Base-by-base conservation (phyloP, 306 rosid species). In the Cicer judaicum region DNA sequence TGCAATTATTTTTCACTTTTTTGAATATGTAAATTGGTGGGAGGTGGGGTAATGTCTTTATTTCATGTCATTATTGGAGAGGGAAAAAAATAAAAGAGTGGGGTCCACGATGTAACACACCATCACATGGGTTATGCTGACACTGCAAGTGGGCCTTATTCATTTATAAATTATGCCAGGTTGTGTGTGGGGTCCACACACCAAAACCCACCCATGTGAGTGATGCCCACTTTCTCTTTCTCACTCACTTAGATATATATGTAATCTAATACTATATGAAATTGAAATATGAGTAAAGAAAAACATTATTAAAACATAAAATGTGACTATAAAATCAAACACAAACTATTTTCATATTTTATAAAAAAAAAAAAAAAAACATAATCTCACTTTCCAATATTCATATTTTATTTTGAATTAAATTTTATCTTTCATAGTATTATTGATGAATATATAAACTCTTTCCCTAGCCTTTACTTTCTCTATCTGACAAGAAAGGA, bases 111-210 rank as follows among this genome's bases (percentile, higher is more conserved):
- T 13, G 9, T 7, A 0, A 80, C 85, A 61, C 80, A 59, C 42
- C 63, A 53, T 87, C 93, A 88, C 93, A 91, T 91, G 92, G 89
- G 80, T 72, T 79, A 44, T 74, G 85, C 92, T 86, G 91, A 89
- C 90, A 85, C 83, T 46, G 80, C 81, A 14, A 7, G 77, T 57
- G 85, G 91, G 87, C 48, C 87, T 78, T 11, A 12, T 40, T 49
- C 7, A 64, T 85, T 81, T 82, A 24, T 24, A 88, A 81, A 79
- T 82, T 68, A 64, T 75, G 91, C 84, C 88, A 84, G 91, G 76
- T 82, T 82, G 60, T 64, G 38, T 44, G n/a, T 69, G 64, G 96
- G 86, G 16, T 82, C 87, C 10, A 55, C 60, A 65, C 70, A 64
- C 80, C 89, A 91, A 87, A 5, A 53, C 53, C 71, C 76, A 56